A percentile compares a stretch with the other conserved stretches of the same genome.
phyloP scores from a whole-genome alignment of 148 eudicot genomes.

The Camellia lanceoleosa region DNA sequence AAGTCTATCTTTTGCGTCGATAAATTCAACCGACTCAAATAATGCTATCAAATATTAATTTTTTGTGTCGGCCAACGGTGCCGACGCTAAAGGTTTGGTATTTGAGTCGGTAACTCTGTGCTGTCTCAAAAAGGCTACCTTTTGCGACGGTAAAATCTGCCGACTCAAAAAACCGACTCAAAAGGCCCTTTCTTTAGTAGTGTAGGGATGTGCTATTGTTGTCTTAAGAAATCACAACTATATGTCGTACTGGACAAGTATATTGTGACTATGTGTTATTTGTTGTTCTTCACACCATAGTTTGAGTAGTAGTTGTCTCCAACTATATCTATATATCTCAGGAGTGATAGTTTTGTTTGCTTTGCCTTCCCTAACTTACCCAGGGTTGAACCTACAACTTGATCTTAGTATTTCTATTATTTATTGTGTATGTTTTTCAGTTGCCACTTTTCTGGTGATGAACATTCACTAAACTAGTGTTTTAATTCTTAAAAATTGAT shows the following conservation, averaged over 20 bases:
- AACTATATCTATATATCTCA: neutral
- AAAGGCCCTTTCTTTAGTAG: no score
- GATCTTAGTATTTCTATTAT: neutral
- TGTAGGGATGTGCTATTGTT: neutral
- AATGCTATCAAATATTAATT: no score
- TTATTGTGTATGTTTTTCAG: neutral
- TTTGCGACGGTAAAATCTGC: no score
- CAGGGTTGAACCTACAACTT: neutral
- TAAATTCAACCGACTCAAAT: no score
- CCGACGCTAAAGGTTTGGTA: no score
- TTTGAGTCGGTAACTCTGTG: no score
- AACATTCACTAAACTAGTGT: neutral
- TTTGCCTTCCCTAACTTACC: neutral
- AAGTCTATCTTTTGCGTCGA: no score
- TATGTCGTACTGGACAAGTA: no score
- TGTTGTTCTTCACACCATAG: neutral
- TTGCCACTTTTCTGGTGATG: neutral
- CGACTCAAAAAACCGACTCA: no score
- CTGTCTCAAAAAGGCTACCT: no score
- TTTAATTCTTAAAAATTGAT: neutral
- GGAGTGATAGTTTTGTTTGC: neutral
- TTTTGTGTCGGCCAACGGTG: no score
- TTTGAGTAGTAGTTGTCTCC: neutral
- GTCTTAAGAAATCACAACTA: neutral
- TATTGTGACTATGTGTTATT: neutral